A percentile compares a stretch with the other conserved stretches of the same genome.
These are phyloP conservation scores for Xylaria sp. DNA, from an alignment of 2,329 filamentous ascomycete species.

Conservation along the genomic window DNA sequence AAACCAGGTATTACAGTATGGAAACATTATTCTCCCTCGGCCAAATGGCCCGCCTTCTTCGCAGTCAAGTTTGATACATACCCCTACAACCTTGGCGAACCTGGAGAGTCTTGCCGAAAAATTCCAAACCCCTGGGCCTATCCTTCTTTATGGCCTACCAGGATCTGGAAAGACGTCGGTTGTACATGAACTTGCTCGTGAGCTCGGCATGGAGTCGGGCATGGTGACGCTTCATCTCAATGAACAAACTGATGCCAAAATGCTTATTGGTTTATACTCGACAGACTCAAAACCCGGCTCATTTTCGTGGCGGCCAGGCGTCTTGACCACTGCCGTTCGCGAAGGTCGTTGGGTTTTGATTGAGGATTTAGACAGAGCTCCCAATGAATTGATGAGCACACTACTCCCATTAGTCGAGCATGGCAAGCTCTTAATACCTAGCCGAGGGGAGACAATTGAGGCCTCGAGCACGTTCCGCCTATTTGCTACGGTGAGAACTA, in stretches of 20 bases:
- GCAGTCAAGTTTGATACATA: slow-evolving; percentile 66
- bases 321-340: slow-evolving; percentile 89
- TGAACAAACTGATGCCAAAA: slow-evolving; percentile 97
- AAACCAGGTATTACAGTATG: slow-evolving; percentile 67
- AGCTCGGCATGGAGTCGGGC: slow-evolving; percentile 76
- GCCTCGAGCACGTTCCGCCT: slow-evolving; percentile 87
- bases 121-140: slow-evolving; percentile 70
- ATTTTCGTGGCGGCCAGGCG: slow-evolving; percentile 90
- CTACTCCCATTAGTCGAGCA: slow-evolving; percentile 91
- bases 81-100: slow-evolving; percentile 74
- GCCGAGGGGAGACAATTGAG: slow-evolving; percentile 81
- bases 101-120: slow-evolving; percentile 70
- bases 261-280: slow-evolving; percentile 92
- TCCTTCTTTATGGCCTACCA: slow-evolving; percentile 81
- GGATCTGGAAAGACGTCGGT: slow-evolving; percentile 91
- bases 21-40: slow-evolving; percentile 69
- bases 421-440: slow-evolving; percentile 88
- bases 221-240: slow-evolving; percentile 97
- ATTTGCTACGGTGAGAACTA: slow-evolving; percentile 86
- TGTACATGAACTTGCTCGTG: slow-evolving; percentile 79
- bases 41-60: slow-evolving; percentile 56
- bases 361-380: slow-evolving; percentile 93
- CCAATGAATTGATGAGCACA: slow-evolving; percentile 92
- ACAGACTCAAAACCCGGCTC: slow-evolving; percentile 86
- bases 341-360: slow-evolving; percentile 97